Conservation (phyloP, 1,139 yeast genomes). For the Tardiomyces depauwii region DNA sequence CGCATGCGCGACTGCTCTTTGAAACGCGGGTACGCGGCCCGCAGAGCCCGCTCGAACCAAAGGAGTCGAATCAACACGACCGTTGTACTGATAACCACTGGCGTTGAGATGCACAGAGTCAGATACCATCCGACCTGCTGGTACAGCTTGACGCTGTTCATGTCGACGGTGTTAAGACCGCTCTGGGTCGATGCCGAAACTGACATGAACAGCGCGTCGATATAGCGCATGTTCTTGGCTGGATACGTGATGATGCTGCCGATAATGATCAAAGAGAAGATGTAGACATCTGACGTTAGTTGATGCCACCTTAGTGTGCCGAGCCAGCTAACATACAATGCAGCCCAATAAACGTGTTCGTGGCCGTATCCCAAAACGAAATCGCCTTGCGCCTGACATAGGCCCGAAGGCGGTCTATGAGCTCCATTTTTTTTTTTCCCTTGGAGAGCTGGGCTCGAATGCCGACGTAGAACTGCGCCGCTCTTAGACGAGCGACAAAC, state of each 20-base stretch:
- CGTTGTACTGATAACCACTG: conserved; percentile 78
- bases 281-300: conserved; percentile 9
- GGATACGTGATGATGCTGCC: conserved; percentile 73
- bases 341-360: conserved; percentile 52
- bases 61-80: conserved; percentile 71
- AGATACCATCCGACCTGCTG: conserved; percentile 67
- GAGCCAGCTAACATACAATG: conserved; percentile 48
- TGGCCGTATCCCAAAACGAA: background rate
- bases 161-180: conserved; percentile 71
- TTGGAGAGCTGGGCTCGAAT: too few species aligned
- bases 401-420: too few species aligned
- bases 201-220: conserved; percentile 70
- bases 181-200: conserved; percentile 82
- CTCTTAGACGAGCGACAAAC: too few species aligned
- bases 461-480: too few species aligned
- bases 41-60: conserved; percentile 84
- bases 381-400: background rate
- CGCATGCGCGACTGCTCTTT: conserved; percentile 70
- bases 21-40: conserved; percentile 64
- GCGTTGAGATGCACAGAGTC: conserved; percentile 44
- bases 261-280: conserved; percentile 29
- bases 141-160: conserved; percentile 50
- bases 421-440: too few species aligned
- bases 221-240: conserved; percentile 49
- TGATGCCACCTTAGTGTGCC: too few species aligned